These are phyloP conservation scores for Dictyostelium discoideum DNA, from an alignment of 78 protist species.

Conservation along the genomic window DNA sequence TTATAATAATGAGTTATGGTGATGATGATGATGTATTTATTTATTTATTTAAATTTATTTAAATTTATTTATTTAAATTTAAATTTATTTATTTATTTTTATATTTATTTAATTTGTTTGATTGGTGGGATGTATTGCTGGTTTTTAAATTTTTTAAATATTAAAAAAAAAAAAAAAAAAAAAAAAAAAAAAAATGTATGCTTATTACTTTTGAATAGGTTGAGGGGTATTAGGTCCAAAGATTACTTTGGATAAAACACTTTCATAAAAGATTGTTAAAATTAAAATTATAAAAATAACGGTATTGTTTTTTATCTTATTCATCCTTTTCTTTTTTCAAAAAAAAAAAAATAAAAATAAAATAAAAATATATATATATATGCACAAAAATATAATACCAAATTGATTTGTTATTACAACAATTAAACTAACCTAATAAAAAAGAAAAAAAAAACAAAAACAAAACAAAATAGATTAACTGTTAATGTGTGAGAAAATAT, in stretches of 20 bases:
- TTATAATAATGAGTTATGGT: too few relatives aligned
- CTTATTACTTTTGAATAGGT: background rate
- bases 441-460: too few relatives aligned
- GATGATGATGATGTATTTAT: too few relatives aligned
- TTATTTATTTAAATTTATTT: too few relatives aligned
- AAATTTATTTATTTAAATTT: too few relatives aligned
- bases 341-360: too few relatives aligned
- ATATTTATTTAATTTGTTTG: background rate
- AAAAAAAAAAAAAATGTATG: too few relatives aligned
- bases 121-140: background rate
- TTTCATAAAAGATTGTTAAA: background rate
- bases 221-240: background rate
- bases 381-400: background rate
- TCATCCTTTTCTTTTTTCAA: background rate
- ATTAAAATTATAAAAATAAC: background rate
- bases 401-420: background rate
- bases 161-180: too few relatives aligned
- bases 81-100: too few relatives aligned
- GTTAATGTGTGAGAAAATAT: background rate
- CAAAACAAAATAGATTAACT: too few relatives aligned
- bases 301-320: background rate
- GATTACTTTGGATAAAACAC: background rate
- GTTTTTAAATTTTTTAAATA: background rate
- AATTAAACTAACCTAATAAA: background rate
- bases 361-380: too few relatives aligned